Evolutionary conservation across 805 yeast genomes (phyloP), one percentile per base, ranked within the genome.

Genomic region (Jamesozyma lodderae): DNA sequence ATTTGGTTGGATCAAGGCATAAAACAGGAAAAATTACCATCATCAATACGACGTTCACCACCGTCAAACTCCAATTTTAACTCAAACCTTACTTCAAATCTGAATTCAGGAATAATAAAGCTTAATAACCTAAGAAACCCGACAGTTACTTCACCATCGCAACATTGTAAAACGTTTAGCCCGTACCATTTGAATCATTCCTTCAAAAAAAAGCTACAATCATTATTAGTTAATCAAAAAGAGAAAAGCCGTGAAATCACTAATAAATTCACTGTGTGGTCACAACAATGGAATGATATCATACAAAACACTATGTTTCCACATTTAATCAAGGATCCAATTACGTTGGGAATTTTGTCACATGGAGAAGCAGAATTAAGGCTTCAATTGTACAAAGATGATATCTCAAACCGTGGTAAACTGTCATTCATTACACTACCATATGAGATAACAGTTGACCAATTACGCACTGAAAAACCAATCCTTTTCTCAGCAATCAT

Each of bases 401-500:
- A 59, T 8, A 55, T 84, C 14, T 70, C 72, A 48, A 53, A 64
- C 0, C 50, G 57, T 5, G 74, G 69, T 45, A 50, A 48, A 27
- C 35, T 57, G 10, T 84, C 88, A 3, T 69, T 79, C 26, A 70
- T 85, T n/a, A 68, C 63, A 24, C 55, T 83, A 3, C 73, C 77
- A 0, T 56, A 55, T 0, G 61, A 64, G 13, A 45, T 66, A 18
- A 53, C 72, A 1, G 66, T 72, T 5, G 75, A 70, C 7, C 64
- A 63, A 13, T 49, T 86, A 36, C 64, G 78, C 33, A 52, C 55
- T 11, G 59, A 68, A 1, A 68, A 68, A 31, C 94, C 94, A 2
- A 67, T 73, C 17, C 56, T 86, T 32, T 75, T 85, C 47, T 69
- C 77, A 27, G 67, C 81, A 0, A 63, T 86, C 13, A 72, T 86